Evolutionary conservation across 2,329 filamentous ascomycete species (phyloP).

Genomic region (Hypomyces rosellus): DNA sequence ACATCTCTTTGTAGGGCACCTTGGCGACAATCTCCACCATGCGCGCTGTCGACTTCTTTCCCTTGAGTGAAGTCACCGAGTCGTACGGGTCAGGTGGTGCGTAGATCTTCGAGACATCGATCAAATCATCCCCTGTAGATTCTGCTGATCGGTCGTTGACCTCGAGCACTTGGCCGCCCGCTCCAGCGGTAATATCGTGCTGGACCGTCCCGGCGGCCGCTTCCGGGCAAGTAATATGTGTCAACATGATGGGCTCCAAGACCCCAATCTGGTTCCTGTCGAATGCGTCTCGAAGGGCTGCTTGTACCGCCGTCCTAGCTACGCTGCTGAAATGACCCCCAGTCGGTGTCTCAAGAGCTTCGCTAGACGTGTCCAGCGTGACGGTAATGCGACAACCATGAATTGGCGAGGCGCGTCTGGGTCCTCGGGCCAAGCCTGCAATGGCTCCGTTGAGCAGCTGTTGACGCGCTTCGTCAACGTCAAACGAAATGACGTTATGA

Average conservation of each 20-base stretch:
- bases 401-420: slow-evolving; percentile 71
- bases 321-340: slow-evolving; percentile 63
- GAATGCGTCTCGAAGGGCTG: slow-evolving; percentile 59
- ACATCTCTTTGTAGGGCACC: slow-evolving; percentile 93
- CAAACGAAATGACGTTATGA: slow-evolving; percentile 43
- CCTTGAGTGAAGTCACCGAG: slow-evolving; percentile 49
- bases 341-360: slow-evolving; percentile 50
- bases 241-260: slow-evolving; percentile 91
- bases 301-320: slow-evolving; percentile 56
- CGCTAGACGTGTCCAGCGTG: slow-evolving; percentile 58
- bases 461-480: slow-evolving; percentile 44
- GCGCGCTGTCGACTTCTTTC: slow-evolving; percentile 42
- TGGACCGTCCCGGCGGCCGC: slow-evolving; percentile 72
- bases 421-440: slow-evolving; percentile 79
- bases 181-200: slow-evolving; percentile 68
- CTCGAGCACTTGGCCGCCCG: slow-evolving; percentile 67
- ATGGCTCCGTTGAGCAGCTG: slow-evolving; percentile 72
- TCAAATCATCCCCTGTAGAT: slow-evolving; percentile 32
- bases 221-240: slow-evolving; percentile 81
- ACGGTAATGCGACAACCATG: slow-evolving; percentile 69
- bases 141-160: slow-evolving; percentile 51
- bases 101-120: slow-evolving; percentile 74
- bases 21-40: slow-evolving; percentile 69
- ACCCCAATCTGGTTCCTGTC: slow-evolving; percentile 53
- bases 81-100: slow-evolving; percentile 79